Evolutionary conservation across 2,329 filamentous ascomycete species (phyloP).

Genomic region (Phaeosphaeria sp.): DNA sequence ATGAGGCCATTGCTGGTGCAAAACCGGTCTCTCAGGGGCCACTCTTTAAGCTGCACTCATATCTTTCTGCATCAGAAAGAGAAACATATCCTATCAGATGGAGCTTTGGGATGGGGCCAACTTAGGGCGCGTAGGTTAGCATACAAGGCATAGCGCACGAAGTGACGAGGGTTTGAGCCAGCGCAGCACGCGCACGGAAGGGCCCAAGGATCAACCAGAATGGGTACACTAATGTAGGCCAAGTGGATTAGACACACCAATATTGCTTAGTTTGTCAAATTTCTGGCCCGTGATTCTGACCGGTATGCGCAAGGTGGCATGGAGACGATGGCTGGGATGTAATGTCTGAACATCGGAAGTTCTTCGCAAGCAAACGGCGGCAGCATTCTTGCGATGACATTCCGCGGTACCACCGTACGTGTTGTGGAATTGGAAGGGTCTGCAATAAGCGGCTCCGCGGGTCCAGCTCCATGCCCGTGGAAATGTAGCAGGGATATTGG

Average conservation of each 20-base stretch:
- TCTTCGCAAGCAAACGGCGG: background rate
- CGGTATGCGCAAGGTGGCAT: constrained; percentile 4
- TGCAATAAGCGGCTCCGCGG: background rate
- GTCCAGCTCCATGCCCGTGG: background rate
- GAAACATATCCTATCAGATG: constrained; percentile 14
- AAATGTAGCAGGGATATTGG: background rate
- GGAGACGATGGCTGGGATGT: background rate
- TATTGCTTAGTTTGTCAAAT: constrained; percentile 4
- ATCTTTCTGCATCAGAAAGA: constrained; percentile 1
- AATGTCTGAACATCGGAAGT: background rate
- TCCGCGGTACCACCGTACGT: background rate
- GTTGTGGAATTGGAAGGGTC: background rate
- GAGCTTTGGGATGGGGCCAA: constrained; percentile 7
- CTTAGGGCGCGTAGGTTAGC: constrained; percentile 10
- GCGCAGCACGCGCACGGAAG: constrained; percentile 8
- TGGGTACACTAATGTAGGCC: constrained; percentile 20
- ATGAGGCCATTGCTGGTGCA: background rate
- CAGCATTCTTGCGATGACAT: background rate
- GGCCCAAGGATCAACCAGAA: constrained; percentile 19
- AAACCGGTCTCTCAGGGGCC: background rate
- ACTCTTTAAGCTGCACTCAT: background rate
- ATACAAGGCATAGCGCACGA: constrained; percentile 8
- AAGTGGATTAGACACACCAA: constrained; percentile 16
- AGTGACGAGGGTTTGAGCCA: constrained; percentile 19
- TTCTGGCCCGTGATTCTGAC: constrained; percentile 3